Percentiles rank a stretch among this genome's conserved stretches.
Evolutionary conservation across 768 basidiomycete species (phyloP).

Genomic region (Hydnomerulius pinastri): DNA sequence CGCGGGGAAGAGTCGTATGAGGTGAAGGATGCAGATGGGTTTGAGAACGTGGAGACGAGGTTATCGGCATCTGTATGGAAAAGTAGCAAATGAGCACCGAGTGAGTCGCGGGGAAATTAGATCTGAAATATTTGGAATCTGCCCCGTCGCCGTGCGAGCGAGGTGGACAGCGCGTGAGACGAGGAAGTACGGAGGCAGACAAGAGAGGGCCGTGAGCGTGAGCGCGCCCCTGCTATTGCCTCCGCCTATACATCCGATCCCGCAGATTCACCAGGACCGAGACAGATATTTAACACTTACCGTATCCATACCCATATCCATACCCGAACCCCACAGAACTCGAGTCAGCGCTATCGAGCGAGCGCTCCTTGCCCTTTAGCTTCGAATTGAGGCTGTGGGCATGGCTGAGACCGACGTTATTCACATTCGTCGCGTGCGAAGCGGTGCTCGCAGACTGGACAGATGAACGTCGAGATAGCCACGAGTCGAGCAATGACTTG

Average conservation of each 20-base stretch:
- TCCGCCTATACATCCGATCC: neutral
- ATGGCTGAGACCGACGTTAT: neutral
- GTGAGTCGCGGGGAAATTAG: constrained; percentile 10
- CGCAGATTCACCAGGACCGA: constrained; percentile 2
- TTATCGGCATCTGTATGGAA: constrained; percentile 19
- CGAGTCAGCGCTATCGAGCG: constrained; percentile 10
- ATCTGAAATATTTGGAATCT: neutral
- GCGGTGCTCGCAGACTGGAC: constrained; percentile 5
- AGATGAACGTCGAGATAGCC: constrained; percentile 25
- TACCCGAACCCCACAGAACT: constrained; percentile 4
- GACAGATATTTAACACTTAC: constrained; percentile 14
- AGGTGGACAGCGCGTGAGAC: constrained; percentile 4
- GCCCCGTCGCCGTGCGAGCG: constrained; percentile 4
- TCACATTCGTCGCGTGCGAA: neutral
- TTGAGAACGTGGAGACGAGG: constrained; percentile 12
- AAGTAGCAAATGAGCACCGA: neutral
- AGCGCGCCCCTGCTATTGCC: neutral
- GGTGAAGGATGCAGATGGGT: constrained; percentile 14
- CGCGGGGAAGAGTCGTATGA: constrained; percentile 14
- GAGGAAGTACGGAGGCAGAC: neutral
- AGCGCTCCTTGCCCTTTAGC: constrained; percentile 20
- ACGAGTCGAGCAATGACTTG: constrained; percentile 14
- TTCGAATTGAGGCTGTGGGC: neutral
- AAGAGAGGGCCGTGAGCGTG: neutral
- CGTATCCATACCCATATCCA: neutral